Evolutionary conservation across 2,329 filamentous ascomycete genomes (phyloP).

Genomic region (Pseudogymnoascus sp.): DNA sequence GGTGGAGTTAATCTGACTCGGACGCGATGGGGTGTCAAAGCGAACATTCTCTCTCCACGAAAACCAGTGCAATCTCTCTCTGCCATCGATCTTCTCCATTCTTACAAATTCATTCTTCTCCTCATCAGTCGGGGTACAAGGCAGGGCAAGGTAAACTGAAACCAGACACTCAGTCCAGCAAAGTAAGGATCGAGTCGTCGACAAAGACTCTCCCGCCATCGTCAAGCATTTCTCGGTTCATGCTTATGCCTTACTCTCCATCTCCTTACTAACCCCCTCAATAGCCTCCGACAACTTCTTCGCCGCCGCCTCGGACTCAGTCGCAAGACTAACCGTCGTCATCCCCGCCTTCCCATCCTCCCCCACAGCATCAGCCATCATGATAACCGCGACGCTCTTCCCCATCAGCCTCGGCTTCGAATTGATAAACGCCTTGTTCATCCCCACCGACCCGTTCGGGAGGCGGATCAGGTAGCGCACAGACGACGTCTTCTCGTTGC

Average conservation of each 20-base stretch:
- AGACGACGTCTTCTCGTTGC: slow-evolving; percentile 34
- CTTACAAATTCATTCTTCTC: not conserved
- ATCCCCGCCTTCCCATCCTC: slow-evolving; percentile 60
- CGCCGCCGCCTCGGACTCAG: slow-evolving; percentile 41
- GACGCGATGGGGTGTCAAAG: not conserved
- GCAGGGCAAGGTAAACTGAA: not conserved
- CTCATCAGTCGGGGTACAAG: not conserved
- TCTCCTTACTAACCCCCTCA: slow-evolving; percentile 24
- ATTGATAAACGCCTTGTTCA: slow-evolving; percentile 62
- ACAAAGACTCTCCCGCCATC: not conserved
- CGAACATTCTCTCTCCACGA: not conserved
- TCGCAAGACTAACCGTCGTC: slow-evolving; percentile 47
- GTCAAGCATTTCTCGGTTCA: not conserved
- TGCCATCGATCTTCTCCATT: not conserved
- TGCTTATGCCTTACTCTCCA: not conserved
- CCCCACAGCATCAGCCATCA: slow-evolving; percentile 48
- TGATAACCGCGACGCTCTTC: slow-evolving; percentile 52
- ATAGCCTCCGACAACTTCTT: slow-evolving; percentile 37
- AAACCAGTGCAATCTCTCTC: not conserved
- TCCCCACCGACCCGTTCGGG: slow-evolving; percentile 59
- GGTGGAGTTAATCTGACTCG: not conserved
- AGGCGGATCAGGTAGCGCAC: slow-evolving; percentile 53
- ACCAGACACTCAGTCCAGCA: not conserved
- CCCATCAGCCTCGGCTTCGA: slow-evolving; percentile 51
- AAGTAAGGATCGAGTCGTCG: not conserved